Evolutionary conservation across 2,329 filamentous ascomycete species (phyloP).

Genomic region (Diplodia intermedia): DNA sequence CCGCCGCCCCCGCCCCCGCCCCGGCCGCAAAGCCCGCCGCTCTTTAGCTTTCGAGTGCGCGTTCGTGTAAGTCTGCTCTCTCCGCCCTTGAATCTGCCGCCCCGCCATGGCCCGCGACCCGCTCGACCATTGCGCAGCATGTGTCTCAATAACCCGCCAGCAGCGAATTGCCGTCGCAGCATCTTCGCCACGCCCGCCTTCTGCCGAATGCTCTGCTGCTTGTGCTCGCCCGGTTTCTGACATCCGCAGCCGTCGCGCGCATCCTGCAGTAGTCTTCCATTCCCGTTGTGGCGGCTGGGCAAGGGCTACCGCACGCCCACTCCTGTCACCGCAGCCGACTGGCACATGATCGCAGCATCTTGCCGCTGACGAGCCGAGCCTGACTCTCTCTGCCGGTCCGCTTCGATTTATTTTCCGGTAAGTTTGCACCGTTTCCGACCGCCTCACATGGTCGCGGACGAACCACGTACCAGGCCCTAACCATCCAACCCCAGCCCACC

Average conservation of each 20-base stretch:
- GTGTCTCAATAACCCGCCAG: constrained; percentile 9
- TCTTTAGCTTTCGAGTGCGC: not conserved
- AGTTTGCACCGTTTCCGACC: constrained; percentile 11
- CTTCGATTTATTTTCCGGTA: constrained; percentile 10
- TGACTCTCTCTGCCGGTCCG: not conserved
- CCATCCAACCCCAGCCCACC: constrained; percentile 4
- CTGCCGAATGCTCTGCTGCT: not conserved
- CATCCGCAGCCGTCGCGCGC: constrained; percentile 10
- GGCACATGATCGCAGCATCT: constrained; percentile 9
- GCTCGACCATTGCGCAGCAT: constrained; percentile 7
- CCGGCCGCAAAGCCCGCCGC: too few relatives aligned
- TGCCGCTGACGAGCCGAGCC: not conserved
- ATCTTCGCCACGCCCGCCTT: not conserved
- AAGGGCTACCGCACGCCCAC: constrained; percentile 16
- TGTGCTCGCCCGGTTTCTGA: constrained; percentile 9
- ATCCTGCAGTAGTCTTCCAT: constrained; percentile 9
- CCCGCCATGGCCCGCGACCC: constrained; percentile 5
- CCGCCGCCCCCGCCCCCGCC: not conserved
- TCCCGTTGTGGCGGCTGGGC: constrained; percentile 14
- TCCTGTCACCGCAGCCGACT: constrained; percentile 17
- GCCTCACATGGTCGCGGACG: constrained; percentile 26
- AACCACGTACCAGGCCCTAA: constrained; percentile 17
- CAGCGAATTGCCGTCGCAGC: constrained; percentile 20
- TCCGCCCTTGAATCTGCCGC: not conserved
- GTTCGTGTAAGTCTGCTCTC: not conserved